Evolutionary conservation across 371 early-diverging fungal genomes (phyloP), one percentile per base, ranked within the genome.

Genomic region (Fennellomyces sp.): DNA sequence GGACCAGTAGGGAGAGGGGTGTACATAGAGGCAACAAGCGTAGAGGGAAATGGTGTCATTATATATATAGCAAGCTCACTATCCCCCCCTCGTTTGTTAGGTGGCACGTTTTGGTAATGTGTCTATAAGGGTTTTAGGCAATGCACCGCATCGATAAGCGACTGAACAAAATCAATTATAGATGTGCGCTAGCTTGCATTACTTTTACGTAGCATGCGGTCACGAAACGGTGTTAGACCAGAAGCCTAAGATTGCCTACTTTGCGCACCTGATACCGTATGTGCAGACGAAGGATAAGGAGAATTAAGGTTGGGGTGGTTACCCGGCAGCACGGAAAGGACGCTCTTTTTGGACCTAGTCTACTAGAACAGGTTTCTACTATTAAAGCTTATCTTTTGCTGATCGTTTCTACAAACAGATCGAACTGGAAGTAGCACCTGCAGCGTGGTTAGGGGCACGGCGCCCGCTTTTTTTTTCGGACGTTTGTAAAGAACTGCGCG

Each of bases 121-220:
- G 45, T 35, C 17, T 36, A 8, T 42, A 19, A 19, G 12, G 28
- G 25, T 27, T 15, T n/a, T 13, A 41, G 27, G 7, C 48, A 47
- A 29, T 5, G 29, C 5, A 41, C 12, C n/a, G 19, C 4, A 25
- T 19, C 17, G n/a, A 41, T n/a, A n/a, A n/a, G n/a, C n/a, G n/a
- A 41, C n/a, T 41, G 5, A 5, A n/a, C 6, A 41, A 41, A 41
- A 41, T 19, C 12, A 2, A 17, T 47, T 52, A 15, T 52, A 76
- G 76, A 72, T 76, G 76, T 70, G 68, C 29, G 60, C 56, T 6
- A 76, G 76, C 51, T 56, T 76, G 25, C 73, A 76, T 64, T 72
- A 61, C 41, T 76, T 76, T 35, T 76, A 68, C 51, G 73, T 72
- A 6, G 73, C 70, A 11, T 64, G 64, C 54, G 66, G 76, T 19